A percentile compares a stretch with the other conserved stretches of the same genome.
These are phyloP conservation scores for Macrophomina pseudophaseolina DNA, from an alignment of 2,329 filamentous ascomycete species.

Conservation along the genomic window DNA sequence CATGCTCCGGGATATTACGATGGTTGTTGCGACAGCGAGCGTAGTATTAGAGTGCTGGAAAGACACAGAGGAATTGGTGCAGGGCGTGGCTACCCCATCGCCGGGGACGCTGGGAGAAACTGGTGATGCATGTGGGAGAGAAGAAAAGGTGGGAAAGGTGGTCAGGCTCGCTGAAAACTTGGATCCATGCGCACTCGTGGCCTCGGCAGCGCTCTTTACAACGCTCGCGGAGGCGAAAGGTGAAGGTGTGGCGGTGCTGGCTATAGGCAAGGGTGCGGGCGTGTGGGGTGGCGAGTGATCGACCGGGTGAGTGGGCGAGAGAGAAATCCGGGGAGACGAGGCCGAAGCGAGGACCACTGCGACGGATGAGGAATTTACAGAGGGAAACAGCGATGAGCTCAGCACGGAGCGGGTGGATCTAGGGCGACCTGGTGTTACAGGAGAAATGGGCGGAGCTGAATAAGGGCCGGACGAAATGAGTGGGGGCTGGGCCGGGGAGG, in stretches of 20 bases:
- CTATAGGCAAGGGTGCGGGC: not conserved
- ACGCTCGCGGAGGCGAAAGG: not conserved
- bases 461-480: not conserved
- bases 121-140: slow-evolving; percentile 16
- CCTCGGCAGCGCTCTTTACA: slow-evolving; percentile 16
- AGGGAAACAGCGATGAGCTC: not conserved
- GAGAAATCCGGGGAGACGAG: not conserved
- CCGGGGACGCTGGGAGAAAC: not conserved
- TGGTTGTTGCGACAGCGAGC: slow-evolving; percentile 9
- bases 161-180: not conserved
- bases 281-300: slow-evolving; percentile 4
- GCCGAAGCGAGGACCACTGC: not conserved
- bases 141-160: not conserved
- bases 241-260: slow-evolving; percentile 16
- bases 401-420: not conserved
- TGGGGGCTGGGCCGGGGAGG: slow-evolving; percentile 13
- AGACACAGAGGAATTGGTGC: not conserved
- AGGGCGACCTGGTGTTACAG: not conserved
- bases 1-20: slow-evolving; percentile 11
- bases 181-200: slow-evolving; percentile 12
- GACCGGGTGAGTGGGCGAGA: not conserved
- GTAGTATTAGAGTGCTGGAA: not conserved
- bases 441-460: slow-evolving; percentile 2
- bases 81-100: slow-evolving; percentile 10
- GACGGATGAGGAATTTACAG: not conserved